These are phyloP conservation scores for Fusarium xylarioides DNA, from an alignment of 2,329 filamentous ascomycete genomes.

Conservation along the genomic window DNA sequence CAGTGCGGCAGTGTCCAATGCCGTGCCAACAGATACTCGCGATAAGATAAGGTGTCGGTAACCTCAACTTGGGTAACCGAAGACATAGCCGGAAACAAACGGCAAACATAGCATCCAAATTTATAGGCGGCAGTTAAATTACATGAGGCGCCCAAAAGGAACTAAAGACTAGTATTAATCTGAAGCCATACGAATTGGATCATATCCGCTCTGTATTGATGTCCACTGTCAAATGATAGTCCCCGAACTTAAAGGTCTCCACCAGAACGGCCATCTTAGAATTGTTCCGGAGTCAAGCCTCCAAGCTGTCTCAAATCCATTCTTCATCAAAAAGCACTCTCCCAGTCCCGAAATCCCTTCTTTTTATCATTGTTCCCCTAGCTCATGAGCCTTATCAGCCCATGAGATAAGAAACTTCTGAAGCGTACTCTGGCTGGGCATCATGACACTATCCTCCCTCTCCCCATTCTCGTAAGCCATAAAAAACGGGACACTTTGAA, in stretches of 20 bases:
- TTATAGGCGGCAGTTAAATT: too few species aligned
- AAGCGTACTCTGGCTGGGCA: not conserved
- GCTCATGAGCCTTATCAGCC: not conserved
- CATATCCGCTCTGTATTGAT: not conserved
- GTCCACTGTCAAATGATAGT: too few species aligned
- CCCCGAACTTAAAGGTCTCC: not conserved
- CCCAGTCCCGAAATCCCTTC: fast-evolving
- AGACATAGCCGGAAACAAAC: not conserved
- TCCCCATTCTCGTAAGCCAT: not conserved
- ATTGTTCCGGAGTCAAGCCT: not conserved
- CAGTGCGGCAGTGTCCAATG: not conserved
- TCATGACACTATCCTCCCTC: fast-evolving
- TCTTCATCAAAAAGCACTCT: not conserved
- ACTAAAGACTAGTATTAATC: not conserved
- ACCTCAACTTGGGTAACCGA: not conserved
- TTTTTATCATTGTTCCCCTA: fast-evolving
- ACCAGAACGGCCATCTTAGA: not conserved
- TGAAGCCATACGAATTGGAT: fast-evolving
- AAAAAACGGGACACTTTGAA: not conserved
- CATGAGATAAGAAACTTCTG: not conserved
- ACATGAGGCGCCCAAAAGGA: too few species aligned
- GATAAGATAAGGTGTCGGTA: not conserved
- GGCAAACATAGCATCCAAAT: fast-evolving
- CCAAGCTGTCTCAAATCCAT: not conserved
- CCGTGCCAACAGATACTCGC: fast-evolving